phyloP scores from a whole-genome alignment of 148 eudicot species.

The Selenicereus undatus region DNA sequence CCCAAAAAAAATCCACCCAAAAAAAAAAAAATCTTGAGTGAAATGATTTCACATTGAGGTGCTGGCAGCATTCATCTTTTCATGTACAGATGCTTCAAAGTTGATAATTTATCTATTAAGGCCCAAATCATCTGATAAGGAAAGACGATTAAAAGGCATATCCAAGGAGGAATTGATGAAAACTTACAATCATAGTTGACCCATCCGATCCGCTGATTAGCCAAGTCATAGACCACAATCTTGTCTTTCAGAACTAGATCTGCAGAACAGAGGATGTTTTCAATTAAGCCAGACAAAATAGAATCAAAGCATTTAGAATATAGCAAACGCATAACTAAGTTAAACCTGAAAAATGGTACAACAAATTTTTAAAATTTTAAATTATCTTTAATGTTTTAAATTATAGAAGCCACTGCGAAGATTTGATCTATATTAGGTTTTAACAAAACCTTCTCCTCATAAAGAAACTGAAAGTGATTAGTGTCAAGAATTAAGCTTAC shows the following conservation, averaged over 20 bases:
- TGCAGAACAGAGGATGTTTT: constrained; percentile 23
- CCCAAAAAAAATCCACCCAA: not conserved
- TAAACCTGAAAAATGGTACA: no score
- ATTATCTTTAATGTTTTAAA: no score
- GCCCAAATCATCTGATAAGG: not conserved
- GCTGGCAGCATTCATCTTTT: no score
- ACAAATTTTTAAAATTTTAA: no score
- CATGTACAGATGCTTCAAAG: no score
- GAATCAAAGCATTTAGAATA: not conserved
- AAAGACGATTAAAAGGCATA: not conserved
- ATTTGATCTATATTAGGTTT: not conserved
- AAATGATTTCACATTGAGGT: no score
- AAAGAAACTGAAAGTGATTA: not conserved
- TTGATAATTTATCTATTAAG: not conserved
- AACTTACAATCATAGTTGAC: constrained; percentile 92
- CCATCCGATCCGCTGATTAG: constrained; percentile 90
- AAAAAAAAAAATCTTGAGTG: no score
- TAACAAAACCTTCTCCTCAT: not conserved
- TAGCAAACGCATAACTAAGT: no score
- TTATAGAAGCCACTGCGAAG: not conserved
- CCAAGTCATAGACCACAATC: constrained; percentile 82
- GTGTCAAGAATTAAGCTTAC: constrained; percentile 27
- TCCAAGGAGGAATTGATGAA: not conserved
- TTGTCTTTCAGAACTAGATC: constrained; percentile 92
- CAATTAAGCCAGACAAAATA: not conserved